Evolutionary conservation across 31 red algal species (phyloP).

Genomic region (Odonthalia washingtoniensis): DNA sequence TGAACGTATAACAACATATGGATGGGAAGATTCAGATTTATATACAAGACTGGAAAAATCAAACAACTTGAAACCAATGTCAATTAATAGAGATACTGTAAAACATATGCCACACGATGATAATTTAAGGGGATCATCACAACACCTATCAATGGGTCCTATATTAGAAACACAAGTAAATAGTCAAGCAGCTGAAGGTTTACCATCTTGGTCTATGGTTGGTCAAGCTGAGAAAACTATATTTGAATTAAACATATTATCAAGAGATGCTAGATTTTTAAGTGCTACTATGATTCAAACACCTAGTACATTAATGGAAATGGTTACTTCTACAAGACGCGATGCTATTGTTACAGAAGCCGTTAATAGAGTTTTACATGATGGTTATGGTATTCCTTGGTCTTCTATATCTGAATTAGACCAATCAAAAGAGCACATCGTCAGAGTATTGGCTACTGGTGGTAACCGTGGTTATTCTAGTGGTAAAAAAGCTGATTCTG

Average conservation of each 20-base stretch:
- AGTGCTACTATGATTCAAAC: constrained; percentile 18
- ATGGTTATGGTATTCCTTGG: constrained; percentile 76
- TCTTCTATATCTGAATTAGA: constrained; percentile 65
- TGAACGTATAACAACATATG: constrained; percentile 73
- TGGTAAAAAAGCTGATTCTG: neutral
- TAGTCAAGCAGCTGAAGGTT: constrained; percentile 47
- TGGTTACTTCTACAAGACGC: constrained; percentile 27
- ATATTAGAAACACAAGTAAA: constrained; percentile 70
- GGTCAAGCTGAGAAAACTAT: constrained; percentile 31
- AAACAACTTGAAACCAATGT: constrained; percentile 12
- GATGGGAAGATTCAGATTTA: constrained; percentile 71
- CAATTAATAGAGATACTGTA: constrained; percentile 22
- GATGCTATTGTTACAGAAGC: constrained; percentile 46
- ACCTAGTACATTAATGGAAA: constrained; percentile 39
- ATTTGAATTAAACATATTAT: constrained; percentile 45
- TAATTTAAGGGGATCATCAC: constrained; percentile 46
- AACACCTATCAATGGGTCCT: constrained; percentile 58
- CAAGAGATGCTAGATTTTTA: constrained; percentile 47
- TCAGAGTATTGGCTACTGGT: constrained; percentile 42
- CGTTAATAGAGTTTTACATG: constrained; percentile 63
- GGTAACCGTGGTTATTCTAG: neutral
- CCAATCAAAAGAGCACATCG: constrained; percentile 47
- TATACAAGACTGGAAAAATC: constrained; percentile 54
- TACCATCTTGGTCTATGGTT: constrained; percentile 53
- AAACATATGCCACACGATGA: constrained; percentile 73